Evolutionary conservation across 306 rosid genomes (phyloP).

Genomic region (Fragaria iinumae): DNA sequence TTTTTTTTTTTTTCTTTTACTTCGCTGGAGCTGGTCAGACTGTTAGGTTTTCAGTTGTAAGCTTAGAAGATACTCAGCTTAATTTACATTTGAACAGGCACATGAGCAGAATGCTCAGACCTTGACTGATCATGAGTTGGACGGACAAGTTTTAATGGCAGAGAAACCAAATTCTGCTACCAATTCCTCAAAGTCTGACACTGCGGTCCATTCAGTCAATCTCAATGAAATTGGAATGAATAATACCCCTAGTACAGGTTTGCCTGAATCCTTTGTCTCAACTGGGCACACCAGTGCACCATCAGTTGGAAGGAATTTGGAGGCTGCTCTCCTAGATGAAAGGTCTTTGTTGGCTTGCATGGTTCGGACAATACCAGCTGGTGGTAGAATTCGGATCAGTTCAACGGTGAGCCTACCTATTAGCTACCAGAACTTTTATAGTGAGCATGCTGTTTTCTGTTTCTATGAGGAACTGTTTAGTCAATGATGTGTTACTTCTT

Average conservation of each 20-base stretch:
- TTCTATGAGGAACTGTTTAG: neutral
- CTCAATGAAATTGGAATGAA: slow-evolving; percentile 39
- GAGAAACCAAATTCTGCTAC: slow-evolving; percentile 51
- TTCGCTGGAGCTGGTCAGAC: neutral
- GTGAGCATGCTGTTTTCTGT: slow-evolving; percentile 3
- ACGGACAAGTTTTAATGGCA: slow-evolving; percentile 44
- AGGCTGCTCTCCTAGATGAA: slow-evolving; percentile 72
- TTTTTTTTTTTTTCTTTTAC: neutral
- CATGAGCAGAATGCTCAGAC: slow-evolving; percentile 50
- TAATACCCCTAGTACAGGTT: slow-evolving; percentile 43
- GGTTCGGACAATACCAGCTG: slow-evolving; percentile 96
- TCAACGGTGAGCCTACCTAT: slow-evolving; percentile 55
- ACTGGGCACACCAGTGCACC: slow-evolving; percentile 38
- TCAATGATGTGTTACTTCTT: slow-evolving; percentile 20
- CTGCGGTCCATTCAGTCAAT: slow-evolving; percentile 42
- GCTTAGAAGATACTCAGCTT: slow-evolving; percentile 17
- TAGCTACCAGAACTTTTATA: slow-evolving; percentile 16
- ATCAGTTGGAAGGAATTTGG: slow-evolving; percentile 44
- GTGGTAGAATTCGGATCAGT: slow-evolving; percentile 83
- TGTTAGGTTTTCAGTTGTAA: slow-evolving; percentile 4
- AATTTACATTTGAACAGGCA: slow-evolving; percentile 21
- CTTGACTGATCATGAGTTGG: slow-evolving; percentile 43
- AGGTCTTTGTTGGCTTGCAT: slow-evolving; percentile 79
- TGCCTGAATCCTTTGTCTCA: slow-evolving; percentile 54
- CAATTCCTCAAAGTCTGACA: slow-evolving; percentile 40